Base-by-base conservation (phyloP, 1,284 basidiomycete genomes). In the Kwoniella shivajii region DNA sequence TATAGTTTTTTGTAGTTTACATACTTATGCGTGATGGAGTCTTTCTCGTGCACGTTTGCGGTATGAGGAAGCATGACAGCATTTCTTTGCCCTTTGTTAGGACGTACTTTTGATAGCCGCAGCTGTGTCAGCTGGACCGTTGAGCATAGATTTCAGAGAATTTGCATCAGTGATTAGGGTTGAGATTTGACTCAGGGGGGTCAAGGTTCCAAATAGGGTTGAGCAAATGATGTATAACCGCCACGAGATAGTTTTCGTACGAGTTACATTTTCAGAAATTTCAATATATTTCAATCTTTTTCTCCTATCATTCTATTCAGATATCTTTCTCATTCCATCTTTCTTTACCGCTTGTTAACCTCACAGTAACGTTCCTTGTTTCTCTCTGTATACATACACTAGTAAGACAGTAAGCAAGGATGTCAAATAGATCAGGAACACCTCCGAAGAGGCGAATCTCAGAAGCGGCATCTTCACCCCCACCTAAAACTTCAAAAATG, bases 401-500 rank as follows among this genome's bases (percentile, higher is more conserved):
- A 24, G n/a, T 11, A 24, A 27, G 24, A 29, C 22, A 7, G 7
- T 13, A 10, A 2, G 2, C 26, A 53, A n/a, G 5, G 10, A 64
- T 67, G 63, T 54, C 65, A 11, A 42, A 38, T 13, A 54, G 61
- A 58, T 33, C 47, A 18, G 56, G 60, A 6, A 66, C 61, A 20
- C 57, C 63, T 7, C 60, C 63, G 42, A 74, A 74, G 50, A 54
- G 72, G 46, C 60, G 71, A 24, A 66, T 67, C 11, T 64, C 67
- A 30, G 53, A 65, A 54, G 36, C 49, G 31, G 43, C 49, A 45
- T 31, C 57, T 9, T n/a, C 60, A 39, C 54, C 43, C n/a, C 56
- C 50, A n/a, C 59, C 65, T 29, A 75, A 75, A 63, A 57, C 71
- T 14, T 65, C 68, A 33, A 68, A 68, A 44, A 76, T 76, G 74